Base-by-base conservation (phyloP, 148 eudicot species). In the Simmondsia chinensis region DNA sequence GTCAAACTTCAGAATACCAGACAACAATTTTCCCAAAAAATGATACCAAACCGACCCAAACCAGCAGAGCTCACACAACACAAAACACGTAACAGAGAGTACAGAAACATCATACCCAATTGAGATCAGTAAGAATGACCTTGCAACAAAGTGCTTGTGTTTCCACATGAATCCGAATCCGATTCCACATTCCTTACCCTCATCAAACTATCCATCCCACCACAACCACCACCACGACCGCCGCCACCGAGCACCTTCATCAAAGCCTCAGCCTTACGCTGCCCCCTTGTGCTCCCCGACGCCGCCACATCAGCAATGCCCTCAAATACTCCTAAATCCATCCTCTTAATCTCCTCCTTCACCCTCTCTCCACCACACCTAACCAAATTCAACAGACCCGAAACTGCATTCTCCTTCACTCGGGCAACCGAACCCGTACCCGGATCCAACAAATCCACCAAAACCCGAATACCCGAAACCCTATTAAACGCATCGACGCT, bases 211-310 rank as follows among this genome's bases (percentile, higher is more conserved):
- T 19, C 26, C 9, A 38, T 36, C 37, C 59, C 71, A 14, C 25
- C 49, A n/a, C n/a, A n/a, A n/a, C n/a, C n/a, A n/a, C n/a, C n/a
- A n/a, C n/a, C n/a, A n/a, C n/a, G n/a, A n/a, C n/a, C n/a, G n/a
- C n/a, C n/a, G n/a, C n/a, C n/a, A 17, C 67, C 77, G 50, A 91
- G 74, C 52, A 73, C 28, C 30, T 64, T 75, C 51, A 86, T 51
- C 69, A 91, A 59, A 7, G 56, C 76, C 2, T 15, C 26, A 1
- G 95, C 99, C 55, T 80, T 82, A 19, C 28, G 33, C 68, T 66
- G 79, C 51, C 95, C 95, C 38, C 79, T 91, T 7, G 60, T 63
- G 41, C 65, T 82, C 31, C 99, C 99, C 49, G 67, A 64, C 41
- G 64, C 57, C 6, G 40, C 77, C 21, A 91, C 71, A 36, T 77